phyloP scores from a whole-genome alignment of 176 grass and related monocot species.

The Zoysia japonica region DNA sequence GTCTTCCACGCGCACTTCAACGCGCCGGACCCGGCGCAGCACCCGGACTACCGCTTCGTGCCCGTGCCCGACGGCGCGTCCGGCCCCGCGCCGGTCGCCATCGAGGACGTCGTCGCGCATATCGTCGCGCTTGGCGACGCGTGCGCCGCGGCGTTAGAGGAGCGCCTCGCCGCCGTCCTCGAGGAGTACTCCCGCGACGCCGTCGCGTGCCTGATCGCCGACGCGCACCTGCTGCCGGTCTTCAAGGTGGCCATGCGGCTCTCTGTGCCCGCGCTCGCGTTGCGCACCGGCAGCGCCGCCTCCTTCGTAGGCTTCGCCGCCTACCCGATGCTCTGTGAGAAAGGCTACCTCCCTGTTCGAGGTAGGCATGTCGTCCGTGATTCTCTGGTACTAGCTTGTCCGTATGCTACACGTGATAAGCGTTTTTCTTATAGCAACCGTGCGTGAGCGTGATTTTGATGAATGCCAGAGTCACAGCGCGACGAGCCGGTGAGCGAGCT shows the following conservation, averaged over 20 bases:
- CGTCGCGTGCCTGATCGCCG: not conserved
- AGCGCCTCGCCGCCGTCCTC: not conserved
- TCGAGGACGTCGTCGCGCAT: not conserved
- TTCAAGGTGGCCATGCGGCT: not conserved
- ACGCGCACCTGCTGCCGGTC: not conserved
- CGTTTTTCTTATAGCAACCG: too few species aligned
- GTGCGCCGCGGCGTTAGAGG: not conserved
- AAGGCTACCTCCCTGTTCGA: not conserved
- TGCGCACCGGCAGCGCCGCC: slow-evolving; percentile 3
- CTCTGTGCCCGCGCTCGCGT: not conserved
- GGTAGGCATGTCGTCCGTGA: not conserved
- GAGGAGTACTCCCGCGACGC: not conserved
- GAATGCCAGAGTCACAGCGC: slow-evolving; percentile 33
- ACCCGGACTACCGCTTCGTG: not conserved
- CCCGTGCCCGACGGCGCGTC: not conserved
- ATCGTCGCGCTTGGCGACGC: not conserved
- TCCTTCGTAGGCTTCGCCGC: not conserved
- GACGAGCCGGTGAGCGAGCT: slow-evolving; percentile 33
- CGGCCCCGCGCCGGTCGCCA: not conserved
- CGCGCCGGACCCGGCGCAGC: not conserved
- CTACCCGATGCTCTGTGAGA: not conserved
- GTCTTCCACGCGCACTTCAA: not conserved
- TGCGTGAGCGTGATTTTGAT: not conserved
- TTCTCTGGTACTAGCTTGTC: too few species aligned
- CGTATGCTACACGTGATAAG: too few species aligned